Percentiles rank a stretch among this genome's conserved stretches.
phyloP scores from a whole-genome alignment of 2,329 filamentous ascomycete genomes.

The Teratosphaeria gauchensis region DNA sequence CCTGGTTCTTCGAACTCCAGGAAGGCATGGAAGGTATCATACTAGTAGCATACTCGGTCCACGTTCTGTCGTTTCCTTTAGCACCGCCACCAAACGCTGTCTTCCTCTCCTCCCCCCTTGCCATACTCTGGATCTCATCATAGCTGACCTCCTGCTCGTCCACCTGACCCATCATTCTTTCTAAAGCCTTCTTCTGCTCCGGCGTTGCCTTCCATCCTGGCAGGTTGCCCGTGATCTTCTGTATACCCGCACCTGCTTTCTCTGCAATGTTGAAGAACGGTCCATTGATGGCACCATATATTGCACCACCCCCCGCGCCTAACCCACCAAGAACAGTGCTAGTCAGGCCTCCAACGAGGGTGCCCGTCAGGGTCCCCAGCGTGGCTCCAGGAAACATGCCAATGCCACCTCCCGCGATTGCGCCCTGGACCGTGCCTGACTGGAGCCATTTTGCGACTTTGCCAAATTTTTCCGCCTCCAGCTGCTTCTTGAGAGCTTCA shows the following conservation, averaged over 20 bases:
- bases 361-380: constrained; percentile 22
- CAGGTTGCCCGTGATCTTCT: constrained; percentile 19
- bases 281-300: constrained; percentile 17
- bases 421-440: constrained; percentile 22
- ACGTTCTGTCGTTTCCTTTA: background rate
- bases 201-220: constrained; percentile 21
- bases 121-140: constrained; percentile 11
- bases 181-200: constrained; percentile 22
- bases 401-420: constrained; percentile 21
- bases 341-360: constrained; percentile 21
- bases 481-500: constrained; percentile 19
- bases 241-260: constrained; percentile 14
- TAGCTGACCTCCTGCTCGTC: constrained; percentile 16
- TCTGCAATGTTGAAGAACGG: constrained; percentile 22
- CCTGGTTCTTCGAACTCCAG: background rate
- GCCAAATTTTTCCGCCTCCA: constrained; percentile 23
- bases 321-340: constrained; percentile 19
- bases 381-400: constrained; percentile 18
- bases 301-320: constrained; percentile 16
- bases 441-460: constrained; percentile 24
- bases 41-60: background rate
- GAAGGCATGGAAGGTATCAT: background rate
- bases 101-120: background rate
- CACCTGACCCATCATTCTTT: constrained; percentile 23
- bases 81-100: background rate